Evolutionary conservation across 2,329 filamentous ascomycete genomes (phyloP).

Genomic region (Macrophomina phaseolina): DNA sequence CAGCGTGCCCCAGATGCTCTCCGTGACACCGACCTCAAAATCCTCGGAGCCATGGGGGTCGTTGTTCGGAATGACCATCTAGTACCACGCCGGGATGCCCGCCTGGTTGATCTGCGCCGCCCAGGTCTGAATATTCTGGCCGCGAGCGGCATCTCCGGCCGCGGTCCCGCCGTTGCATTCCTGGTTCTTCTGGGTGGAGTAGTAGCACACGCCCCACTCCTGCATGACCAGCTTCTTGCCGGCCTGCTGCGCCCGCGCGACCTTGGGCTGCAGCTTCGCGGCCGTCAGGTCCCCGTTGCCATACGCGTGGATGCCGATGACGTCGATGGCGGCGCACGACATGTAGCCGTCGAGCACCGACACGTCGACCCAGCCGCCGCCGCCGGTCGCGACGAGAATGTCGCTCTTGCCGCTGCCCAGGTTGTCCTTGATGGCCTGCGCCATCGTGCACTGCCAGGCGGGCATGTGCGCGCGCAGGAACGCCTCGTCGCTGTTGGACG

Average conservation of each 20-base stretch:
- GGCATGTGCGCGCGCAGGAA: not conserved
- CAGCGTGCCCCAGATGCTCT: slow-evolving; percentile 33
- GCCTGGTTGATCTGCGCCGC: slow-evolving; percentile 36
- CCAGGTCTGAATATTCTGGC: slow-evolving; percentile 34
- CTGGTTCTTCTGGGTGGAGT: slow-evolving; percentile 34
- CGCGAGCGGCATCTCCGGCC: not conserved
- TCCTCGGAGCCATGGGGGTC: slow-evolving; percentile 41
- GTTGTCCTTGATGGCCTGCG: slow-evolving; percentile 29
- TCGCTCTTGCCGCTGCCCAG: slow-evolving; percentile 19
- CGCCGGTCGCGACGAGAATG: slow-evolving; percentile 31
- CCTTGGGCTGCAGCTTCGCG: slow-evolving; percentile 33
- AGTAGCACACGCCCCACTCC: slow-evolving; percentile 42
- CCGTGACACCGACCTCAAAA: slow-evolving; percentile 41
- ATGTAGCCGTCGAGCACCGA: slow-evolving; percentile 28
- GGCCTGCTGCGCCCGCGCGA: slow-evolving; percentile 34
- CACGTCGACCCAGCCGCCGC: slow-evolving; percentile 28
- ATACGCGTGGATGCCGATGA: slow-evolving; percentile 38
- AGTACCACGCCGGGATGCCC: slow-evolving; percentile 44
- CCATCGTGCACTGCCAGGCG: slow-evolving; percentile 30
- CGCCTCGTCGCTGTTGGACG: slow-evolving; percentile 23
- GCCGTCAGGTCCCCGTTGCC: slow-evolving; percentile 36
- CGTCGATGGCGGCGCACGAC: slow-evolving; percentile 34
- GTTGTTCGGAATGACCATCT: slow-evolving; percentile 42
- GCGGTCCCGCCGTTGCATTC: slow-evolving; percentile 32
- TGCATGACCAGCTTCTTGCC: slow-evolving; percentile 44